phyloP scores from a whole-genome alignment of 2,329 filamentous ascomycete species.

The Westerdykella sp. region DNA sequence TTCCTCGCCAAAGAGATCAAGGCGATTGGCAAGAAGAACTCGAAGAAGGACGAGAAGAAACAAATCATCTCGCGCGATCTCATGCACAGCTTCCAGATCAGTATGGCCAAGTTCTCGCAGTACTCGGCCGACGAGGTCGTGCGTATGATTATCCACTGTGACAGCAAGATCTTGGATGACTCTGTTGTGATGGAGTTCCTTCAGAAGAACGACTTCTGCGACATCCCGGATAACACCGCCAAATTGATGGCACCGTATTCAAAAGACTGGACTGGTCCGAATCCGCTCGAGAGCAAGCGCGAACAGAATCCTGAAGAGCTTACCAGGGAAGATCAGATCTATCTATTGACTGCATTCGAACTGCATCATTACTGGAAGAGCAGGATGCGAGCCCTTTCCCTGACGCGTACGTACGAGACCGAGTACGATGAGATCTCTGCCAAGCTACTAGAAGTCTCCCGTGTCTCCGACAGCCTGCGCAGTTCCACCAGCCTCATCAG shows the following conservation, averaged over 20 bases:
- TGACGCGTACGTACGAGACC: conserved; percentile 75
- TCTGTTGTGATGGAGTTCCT: conserved; percentile 93
- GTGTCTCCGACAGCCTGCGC: conserved; percentile 79
- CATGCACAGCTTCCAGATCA: conserved; percentile 55
- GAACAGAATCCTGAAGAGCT: conserved; percentile 85
- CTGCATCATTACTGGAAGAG: conserved; percentile 98
- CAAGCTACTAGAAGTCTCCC: conserved; percentile 80
- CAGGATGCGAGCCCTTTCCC: conserved; percentile 80
- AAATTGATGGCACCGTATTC: conserved; percentile 94
- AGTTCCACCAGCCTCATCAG: conserved; percentile 94
- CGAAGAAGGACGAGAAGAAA: conserved; percentile 92
- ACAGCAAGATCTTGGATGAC: conserved; percentile 81
- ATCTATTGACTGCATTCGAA: conserved; percentile 86
- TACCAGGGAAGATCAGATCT: conserved; percentile 92
- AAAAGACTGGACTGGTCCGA: conserved; percentile 90
- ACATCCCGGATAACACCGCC: conserved; percentile 79
- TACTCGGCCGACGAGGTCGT: conserved; percentile 76
- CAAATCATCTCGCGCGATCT: conserved; percentile 90
- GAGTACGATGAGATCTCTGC: conserved; percentile 89
- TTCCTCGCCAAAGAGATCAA: conserved; percentile 98
- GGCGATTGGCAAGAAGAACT: conserved; percentile 62
- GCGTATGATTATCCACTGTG: conserved; percentile 92
- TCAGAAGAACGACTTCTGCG: conserved; percentile 86
- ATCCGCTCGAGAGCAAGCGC: conserved; percentile 67
- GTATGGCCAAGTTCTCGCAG: conserved; percentile 87